phyloP scores from a whole-genome alignment of 2,329 filamentous ascomycete species.

The Colletotrichum higginsianum region DNA sequence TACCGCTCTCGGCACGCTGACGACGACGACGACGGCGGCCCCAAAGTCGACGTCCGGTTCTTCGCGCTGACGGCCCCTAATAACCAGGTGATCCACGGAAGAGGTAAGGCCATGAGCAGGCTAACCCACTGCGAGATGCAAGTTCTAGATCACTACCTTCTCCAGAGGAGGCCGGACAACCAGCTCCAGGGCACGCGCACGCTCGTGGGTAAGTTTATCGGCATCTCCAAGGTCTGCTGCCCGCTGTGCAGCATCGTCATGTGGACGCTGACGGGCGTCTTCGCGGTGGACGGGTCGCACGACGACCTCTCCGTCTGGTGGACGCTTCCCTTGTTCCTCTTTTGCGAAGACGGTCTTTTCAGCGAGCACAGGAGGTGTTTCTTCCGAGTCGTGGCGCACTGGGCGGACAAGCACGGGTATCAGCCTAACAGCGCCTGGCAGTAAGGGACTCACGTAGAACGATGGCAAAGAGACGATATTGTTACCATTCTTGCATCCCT shows the following conservation, averaged over 20 bases:
- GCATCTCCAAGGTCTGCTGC: neutral
- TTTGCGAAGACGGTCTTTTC: neutral
- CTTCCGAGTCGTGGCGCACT: neutral
- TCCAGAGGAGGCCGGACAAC: too few relatives aligned
- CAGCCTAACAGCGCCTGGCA: neutral
- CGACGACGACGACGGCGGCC: neutral
- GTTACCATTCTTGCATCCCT: too few relatives aligned
- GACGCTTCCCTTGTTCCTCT: neutral
- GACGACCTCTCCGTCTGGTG: neutral
- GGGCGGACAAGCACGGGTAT: neutral
- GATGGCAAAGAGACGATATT: too few relatives aligned
- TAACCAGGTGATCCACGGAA: too few relatives aligned
- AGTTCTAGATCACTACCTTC: neutral
- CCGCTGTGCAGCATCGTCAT: slow-evolving; percentile 1
- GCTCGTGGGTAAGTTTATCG: neutral
- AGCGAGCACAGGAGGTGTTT: neutral
- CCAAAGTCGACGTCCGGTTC: neutral
- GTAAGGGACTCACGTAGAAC: too few relatives aligned
- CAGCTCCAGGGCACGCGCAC: neutral
- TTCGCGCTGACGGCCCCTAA: neutral
- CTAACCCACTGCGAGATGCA: neutral
- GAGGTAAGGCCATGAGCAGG: neutral
- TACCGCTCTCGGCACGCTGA: neutral
- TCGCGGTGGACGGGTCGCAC: neutral
- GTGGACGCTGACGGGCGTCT: neutral